Conservation (phyloP, 2,329 filamentous ascomycete species). For the Colletotrichum neosansevieriae region DNA sequence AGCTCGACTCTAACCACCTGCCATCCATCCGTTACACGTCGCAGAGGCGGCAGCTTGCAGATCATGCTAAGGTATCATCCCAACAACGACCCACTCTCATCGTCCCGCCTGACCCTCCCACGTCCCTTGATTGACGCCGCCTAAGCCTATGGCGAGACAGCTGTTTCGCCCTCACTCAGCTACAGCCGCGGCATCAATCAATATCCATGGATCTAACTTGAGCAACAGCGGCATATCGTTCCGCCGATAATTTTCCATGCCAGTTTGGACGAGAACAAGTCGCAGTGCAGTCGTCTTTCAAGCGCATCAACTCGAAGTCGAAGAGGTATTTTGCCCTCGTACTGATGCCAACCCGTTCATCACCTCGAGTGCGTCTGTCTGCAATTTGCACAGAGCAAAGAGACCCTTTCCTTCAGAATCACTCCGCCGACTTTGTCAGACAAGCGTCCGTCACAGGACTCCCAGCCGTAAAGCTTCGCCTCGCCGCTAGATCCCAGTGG, state of each 20-base stretch:
- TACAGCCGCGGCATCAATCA: too few species aligned
- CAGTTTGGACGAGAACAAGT: too few species aligned
- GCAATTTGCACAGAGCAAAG: not conserved
- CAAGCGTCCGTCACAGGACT: slow-evolving; percentile 24
- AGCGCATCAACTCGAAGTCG: too few species aligned
- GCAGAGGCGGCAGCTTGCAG: not conserved
- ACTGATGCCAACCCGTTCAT: slow-evolving; percentile 12
- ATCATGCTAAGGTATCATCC: slow-evolving; percentile 25
- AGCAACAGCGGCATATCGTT: not conserved
- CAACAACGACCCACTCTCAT: not conserved
- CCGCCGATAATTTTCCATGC: not conserved
- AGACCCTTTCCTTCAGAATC: not conserved
- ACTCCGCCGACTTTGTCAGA: slow-evolving; percentile 26
- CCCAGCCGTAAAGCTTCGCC: slow-evolving; percentile 20
- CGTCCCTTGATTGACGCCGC: not conserved
- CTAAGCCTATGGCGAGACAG: slow-evolving; percentile 6
- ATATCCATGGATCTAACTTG: not conserved
- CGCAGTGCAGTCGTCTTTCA: too few species aligned
- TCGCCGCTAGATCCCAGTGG: slow-evolving; percentile 1
- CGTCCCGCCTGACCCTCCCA: slow-evolving; percentile 5
- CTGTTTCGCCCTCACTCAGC: not conserved
- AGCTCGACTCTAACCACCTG: not conserved
- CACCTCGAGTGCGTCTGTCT: not conserved
- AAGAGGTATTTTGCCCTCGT: not conserved
- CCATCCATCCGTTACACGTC: not conserved